phyloP scores from a whole-genome alignment of 2,329 filamentous ascomycete genomes.

The Cephalotrichum gorgonifer region DNA sequence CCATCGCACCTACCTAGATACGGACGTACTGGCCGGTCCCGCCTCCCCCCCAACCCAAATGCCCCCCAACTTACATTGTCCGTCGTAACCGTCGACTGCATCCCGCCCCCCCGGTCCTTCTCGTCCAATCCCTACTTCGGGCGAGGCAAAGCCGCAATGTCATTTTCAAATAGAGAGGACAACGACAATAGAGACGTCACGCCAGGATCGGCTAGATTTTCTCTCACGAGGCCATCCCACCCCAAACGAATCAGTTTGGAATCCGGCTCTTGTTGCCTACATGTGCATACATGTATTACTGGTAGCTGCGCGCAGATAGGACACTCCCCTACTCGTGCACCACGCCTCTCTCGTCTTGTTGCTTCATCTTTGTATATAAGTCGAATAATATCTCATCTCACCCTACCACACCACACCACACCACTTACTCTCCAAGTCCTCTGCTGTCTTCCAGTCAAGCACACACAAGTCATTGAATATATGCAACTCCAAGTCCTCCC shows the following conservation, averaged over 20 bases:
- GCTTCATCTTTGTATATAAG: background rate
- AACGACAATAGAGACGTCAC: no score
- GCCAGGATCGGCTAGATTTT: background rate
- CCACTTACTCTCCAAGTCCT: no score
- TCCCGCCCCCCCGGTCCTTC: background rate
- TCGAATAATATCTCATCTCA: background rate
- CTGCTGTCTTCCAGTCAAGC: background rate
- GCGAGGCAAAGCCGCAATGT: background rate
- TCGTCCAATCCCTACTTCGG: background rate
- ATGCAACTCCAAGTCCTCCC: background rate
- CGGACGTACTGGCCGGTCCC: background rate
- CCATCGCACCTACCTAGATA: background rate
- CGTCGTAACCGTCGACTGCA: background rate
- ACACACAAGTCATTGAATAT: background rate
- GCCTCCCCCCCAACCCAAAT: background rate
- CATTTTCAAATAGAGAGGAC: no score
- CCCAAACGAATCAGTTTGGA: background rate
- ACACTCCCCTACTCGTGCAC: background rate
- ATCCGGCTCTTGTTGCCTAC: background rate
- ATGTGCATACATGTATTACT: background rate
- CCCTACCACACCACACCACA: background rate
- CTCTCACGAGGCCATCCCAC: background rate
- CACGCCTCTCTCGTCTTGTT: background rate
- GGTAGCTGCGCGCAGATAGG: background rate
- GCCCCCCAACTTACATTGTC: background rate